Percentiles rank a stretch among this genome's conserved stretches.
These are phyloP conservation scores for Chaetomidium leptoderma DNA, from an alignment of 495 filamentous ascomycete genomes.

Conservation along the genomic window DNA sequence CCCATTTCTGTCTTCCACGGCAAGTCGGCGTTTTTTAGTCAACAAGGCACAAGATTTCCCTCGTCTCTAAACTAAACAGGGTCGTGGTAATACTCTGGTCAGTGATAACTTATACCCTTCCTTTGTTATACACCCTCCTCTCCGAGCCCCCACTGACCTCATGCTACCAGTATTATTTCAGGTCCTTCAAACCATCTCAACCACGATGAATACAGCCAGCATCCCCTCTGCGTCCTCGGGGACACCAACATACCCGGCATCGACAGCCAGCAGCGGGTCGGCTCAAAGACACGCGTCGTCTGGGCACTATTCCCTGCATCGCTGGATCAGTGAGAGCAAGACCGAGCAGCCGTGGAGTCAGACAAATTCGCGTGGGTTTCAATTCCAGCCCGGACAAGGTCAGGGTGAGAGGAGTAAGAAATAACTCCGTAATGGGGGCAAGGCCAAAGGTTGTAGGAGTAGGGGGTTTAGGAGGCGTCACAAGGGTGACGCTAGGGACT, in stretches of 20 bases:
- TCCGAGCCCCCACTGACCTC: too few relatives aligned
- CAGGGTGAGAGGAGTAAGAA: neutral
- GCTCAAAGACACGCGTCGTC: neutral
- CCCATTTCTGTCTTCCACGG: too few relatives aligned
- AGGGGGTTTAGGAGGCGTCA: too few relatives aligned
- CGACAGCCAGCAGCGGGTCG: constrained; percentile 1
- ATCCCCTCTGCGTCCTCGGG: too few relatives aligned
- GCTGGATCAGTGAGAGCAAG: constrained; percentile 9
- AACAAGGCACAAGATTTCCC: too few relatives aligned
- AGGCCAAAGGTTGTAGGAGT: too few relatives aligned
- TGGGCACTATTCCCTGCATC: constrained; percentile 8
- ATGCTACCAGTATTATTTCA: too few relatives aligned
- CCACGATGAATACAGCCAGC: neutral
- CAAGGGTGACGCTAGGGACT: too few relatives aligned
- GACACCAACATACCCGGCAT: neutral
- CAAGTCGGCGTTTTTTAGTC: too few relatives aligned
- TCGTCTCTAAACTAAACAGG: too few relatives aligned
- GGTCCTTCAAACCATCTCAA: neutral
- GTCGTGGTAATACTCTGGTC: too few relatives aligned
- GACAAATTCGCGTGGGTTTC: neutral
- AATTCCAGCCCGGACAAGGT: neutral
- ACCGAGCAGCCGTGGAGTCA: constrained; percentile 8
- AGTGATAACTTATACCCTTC: neutral
- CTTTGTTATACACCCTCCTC: neutral
- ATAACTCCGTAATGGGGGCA: too few relatives aligned